Conservation (phyloP, 176 grass and related monocot species). For the Urochloa ruziziensis region DNA sequence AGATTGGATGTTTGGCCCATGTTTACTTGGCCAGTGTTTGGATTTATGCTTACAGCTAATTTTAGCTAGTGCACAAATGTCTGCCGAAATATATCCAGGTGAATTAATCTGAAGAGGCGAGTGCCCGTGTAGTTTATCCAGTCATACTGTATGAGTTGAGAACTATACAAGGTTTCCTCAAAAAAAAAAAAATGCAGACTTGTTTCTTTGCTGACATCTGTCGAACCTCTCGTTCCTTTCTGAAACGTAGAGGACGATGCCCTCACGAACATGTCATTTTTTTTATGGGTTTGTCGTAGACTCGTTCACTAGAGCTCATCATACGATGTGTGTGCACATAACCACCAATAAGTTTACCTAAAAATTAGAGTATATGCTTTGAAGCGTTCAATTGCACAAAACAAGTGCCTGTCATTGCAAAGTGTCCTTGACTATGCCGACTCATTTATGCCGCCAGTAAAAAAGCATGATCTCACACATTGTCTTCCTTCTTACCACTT, state of each 20-base stretch:
- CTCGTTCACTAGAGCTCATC: neutral
- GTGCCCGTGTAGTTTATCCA: neutral
- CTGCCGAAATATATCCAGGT: neutral
- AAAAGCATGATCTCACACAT: neutral
- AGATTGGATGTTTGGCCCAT: constrained; percentile 20
- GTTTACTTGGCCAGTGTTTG: constrained; percentile 22
- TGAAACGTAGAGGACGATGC: neutral
- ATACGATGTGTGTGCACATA: neutral
- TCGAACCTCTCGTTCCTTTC: neutral
- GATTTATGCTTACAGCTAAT: neutral
- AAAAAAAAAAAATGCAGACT: too few species aligned
- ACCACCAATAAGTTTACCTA: neutral
- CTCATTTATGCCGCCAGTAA: neutral
- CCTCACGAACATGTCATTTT: neutral
- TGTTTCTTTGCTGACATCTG: neutral
- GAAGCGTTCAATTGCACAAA: neutral
- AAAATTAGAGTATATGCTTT: neutral
- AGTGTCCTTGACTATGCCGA: neutral
- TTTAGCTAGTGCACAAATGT: constrained; percentile 8
- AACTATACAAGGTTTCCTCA: neutral
- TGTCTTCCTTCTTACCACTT: too few species aligned
- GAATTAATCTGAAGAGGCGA: neutral
- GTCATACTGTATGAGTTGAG: neutral
- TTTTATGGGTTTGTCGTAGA: neutral
- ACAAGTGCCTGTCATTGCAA: neutral